phyloP scores from a whole-genome alignment of 768 basidiomycete species.

The Cytidiella melzeri region DNA sequence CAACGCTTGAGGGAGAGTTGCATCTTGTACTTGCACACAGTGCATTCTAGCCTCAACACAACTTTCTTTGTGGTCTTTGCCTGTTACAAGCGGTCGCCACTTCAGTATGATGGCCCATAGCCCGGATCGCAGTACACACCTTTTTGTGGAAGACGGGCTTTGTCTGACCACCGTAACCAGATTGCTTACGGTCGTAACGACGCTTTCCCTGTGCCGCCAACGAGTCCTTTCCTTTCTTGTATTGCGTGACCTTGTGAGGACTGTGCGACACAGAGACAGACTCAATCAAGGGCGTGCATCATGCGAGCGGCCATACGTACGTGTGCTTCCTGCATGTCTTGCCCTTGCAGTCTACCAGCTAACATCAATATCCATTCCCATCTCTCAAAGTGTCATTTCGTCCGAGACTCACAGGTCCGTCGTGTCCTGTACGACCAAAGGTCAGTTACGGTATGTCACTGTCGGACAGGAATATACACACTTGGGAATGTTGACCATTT shows the following conservation, averaged over 20 bases:
- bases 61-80: slow-evolving; percentile 99
- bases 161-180: slow-evolving; percentile 99
- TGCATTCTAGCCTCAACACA: slow-evolving; percentile 96
- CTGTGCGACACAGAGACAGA: slow-evolving; percentile 33
- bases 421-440: slow-evolving; percentile 57
- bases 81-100: slow-evolving; percentile 29
- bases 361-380: slow-evolving; percentile 13
- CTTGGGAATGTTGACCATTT: slow-evolving; percentile 97
- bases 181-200: slow-evolving; percentile 98
- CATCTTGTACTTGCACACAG: slow-evolving; percentile 98
- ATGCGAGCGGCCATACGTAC: slow-evolving; percentile 40
- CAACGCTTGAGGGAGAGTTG: slow-evolving; percentile 94
- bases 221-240: slow-evolving; percentile 99
- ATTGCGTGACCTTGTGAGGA: slow-evolving; percentile 99
- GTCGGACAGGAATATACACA: slow-evolving; percentile 30
- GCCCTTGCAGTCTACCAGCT: slow-evolving; percentile 79
- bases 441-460: slow-evolving; percentile 13
- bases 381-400: not conserved
- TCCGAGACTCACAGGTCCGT: slow-evolving; percentile 81
- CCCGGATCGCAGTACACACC: slow-evolving; percentile 46
- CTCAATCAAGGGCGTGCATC: not conserved
- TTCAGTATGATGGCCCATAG: not conserved
- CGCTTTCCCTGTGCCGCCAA: slow-evolving; percentile 98
- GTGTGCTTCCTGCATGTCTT: slow-evolving; percentile 97
- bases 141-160: slow-evolving; percentile 99